These are phyloP conservation scores for Remersonia thermophila DNA, from an alignment of 2,329 filamentous ascomycete genomes.

Conservation along the genomic window DNA sequence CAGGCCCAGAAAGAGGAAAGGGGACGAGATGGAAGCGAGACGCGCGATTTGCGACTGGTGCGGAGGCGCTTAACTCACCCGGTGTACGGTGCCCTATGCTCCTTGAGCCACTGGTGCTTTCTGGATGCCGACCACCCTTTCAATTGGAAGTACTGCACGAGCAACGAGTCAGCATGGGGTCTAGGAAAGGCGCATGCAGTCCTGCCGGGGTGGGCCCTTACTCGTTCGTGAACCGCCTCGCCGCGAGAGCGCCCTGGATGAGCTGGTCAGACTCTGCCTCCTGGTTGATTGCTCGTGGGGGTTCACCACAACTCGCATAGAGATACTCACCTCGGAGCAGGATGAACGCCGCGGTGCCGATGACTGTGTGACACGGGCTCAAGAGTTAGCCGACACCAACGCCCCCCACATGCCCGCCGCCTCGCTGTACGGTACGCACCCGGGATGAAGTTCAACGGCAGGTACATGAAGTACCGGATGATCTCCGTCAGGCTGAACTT, in stretches of 20 bases:
- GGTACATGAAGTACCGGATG: constrained; percentile 69
- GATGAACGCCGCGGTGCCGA: constrained; percentile 74
- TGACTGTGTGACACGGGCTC: constrained; percentile 30
- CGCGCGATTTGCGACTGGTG: no score
- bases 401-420: no score
- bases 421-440: constrained; percentile 24
- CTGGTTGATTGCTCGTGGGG: no score
- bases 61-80: constrained; percentile 54
- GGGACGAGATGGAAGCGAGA: no score
- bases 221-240: constrained; percentile 38
- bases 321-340: constrained; percentile 50
- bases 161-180: constrained; percentile 38
- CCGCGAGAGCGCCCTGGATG: constrained; percentile 35
- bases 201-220: no score
- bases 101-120: constrained; percentile 55
- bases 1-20: no score
- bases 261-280: constrained; percentile 13
- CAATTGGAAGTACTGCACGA: constrained; percentile 72
- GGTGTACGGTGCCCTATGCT: constrained; percentile 65
- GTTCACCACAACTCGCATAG: background rate
- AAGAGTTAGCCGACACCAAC: background rate
- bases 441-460: constrained; percentile 88
- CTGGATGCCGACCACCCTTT: constrained; percentile 65
- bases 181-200: no score
- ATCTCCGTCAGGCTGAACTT: constrained; percentile 49